phyloP scores from a whole-genome alignment of 257 asterid genomes.

The Hygrophila difformis region DNA sequence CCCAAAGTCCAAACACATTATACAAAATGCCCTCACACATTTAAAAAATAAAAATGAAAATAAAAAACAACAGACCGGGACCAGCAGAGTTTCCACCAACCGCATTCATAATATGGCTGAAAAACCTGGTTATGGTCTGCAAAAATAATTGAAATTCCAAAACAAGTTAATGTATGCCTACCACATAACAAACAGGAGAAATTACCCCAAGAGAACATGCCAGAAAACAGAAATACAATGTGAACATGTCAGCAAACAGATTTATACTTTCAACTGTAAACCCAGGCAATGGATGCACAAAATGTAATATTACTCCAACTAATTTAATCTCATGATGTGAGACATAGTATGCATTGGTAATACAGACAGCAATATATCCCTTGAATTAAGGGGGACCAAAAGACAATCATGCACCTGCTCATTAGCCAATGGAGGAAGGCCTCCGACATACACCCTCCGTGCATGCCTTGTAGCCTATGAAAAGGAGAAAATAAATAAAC shows the following conservation, averaged over 20 bases:
- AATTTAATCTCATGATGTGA: not conserved
- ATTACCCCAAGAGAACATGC: slow-evolving; percentile 8
- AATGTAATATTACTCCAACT: not conserved
- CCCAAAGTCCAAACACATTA: too few species aligned
- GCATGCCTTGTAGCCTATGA: slow-evolving; percentile 59
- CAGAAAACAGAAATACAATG: not conserved
- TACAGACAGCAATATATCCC: slow-evolving; percentile 10
- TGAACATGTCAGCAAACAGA: slow-evolving; percentile 1
- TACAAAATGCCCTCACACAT: too few species aligned
- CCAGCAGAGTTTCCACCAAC: slow-evolving; percentile 56
- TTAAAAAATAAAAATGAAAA: too few species aligned
- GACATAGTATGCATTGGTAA: not conserved
- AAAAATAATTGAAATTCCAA: slow-evolving; percentile 10
- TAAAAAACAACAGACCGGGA: slow-evolving; percentile 34
- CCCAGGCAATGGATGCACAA: not conserved
- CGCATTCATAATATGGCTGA: slow-evolving; percentile 48
- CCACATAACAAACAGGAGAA: not conserved
- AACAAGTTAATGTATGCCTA: not conserved
- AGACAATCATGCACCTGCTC: slow-evolving; percentile 33
- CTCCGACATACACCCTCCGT: slow-evolving; percentile 57
- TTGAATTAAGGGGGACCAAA: slow-evolving; percentile 3
- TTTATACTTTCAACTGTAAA: not conserved
- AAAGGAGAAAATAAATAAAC: slow-evolving; percentile 11
- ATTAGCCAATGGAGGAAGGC: slow-evolving; percentile 50
- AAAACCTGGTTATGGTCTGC: slow-evolving; percentile 41